phyloP scores from a whole-genome alignment of 768 basidiomycete species.

The Psilocybe tampanensis region DNA sequence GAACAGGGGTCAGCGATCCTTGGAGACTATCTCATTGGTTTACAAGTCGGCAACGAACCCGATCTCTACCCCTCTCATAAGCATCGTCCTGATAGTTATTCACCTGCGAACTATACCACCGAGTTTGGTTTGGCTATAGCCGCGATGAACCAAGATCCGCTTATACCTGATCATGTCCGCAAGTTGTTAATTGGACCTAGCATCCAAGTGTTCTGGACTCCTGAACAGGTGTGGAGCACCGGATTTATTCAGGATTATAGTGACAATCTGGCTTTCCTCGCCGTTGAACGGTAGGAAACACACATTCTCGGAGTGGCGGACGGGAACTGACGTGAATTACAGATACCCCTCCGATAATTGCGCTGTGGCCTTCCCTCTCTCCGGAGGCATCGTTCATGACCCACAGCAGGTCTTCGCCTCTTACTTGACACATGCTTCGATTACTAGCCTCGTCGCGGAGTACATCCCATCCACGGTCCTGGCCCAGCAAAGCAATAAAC shows the following conservation, averaged over 20 bases:
- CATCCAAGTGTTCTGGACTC: constrained; percentile 51
- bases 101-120: constrained; percentile 46
- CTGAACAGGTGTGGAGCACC: constrained; percentile 55
- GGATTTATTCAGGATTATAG: constrained; percentile 50
- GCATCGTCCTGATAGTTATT: constrained; percentile 43
- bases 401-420: constrained; percentile 52
- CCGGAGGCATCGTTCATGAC: constrained; percentile 37
- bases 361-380: constrained; percentile 44
- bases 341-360: constrained; percentile 70
- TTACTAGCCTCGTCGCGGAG: constrained; percentile 46
- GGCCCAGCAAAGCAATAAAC: constrained; percentile 45
- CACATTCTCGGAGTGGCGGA: too few species aligned
- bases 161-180: constrained; percentile 27
- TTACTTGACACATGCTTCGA: constrained; percentile 65
- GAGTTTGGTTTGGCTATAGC: constrained; percentile 55
- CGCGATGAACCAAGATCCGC: constrained; percentile 42
- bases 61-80: constrained; percentile 49
- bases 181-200: constrained; percentile 61
- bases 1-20: constrained; percentile 64
- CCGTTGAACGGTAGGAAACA: constrained; percentile 57
- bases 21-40: constrained; percentile 66
- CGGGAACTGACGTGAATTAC: background rate
- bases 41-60: constrained; percentile 76
- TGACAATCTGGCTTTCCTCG: constrained; percentile 41
- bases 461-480: constrained; percentile 56